Conservation (phyloP, 345 rosid genomes). For the Salix brachista region DNA sequence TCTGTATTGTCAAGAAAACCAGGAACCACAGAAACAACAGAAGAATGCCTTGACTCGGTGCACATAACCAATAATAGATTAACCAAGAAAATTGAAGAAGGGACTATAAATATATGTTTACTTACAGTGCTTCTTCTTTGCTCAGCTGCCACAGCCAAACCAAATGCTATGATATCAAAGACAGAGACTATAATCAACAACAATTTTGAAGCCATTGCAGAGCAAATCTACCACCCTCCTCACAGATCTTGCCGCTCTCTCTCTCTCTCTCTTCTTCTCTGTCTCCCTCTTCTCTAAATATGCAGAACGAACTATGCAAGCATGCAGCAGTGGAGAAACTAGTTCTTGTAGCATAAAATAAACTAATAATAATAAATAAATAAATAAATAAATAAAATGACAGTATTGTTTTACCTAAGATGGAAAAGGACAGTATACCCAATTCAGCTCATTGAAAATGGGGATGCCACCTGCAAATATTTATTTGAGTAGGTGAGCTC, state of each 20-base stretch:
- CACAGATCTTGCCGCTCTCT: constrained; percentile 21
- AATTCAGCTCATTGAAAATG: constrained; percentile 17
- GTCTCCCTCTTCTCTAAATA: constrained; percentile 23
- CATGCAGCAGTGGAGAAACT: constrained; percentile 1
- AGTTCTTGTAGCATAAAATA: not conserved
- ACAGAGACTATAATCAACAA: constrained; percentile 58
- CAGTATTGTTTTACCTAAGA: constrained; percentile 10
- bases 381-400: not conserved
- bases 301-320: not conserved
- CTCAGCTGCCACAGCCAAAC: constrained; percentile 93
- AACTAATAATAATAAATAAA: not conserved
- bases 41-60: not conserved
- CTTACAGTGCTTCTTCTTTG: constrained; percentile 94
- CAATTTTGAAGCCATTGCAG: constrained; percentile 77
- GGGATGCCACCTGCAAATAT: constrained; percentile 27
- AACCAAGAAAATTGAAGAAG: not conserved
- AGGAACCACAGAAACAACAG: not conserved
- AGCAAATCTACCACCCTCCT: constrained; percentile 15
- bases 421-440: constrained; percentile 42
- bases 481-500: not conserved
- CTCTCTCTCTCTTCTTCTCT: constrained; percentile 5
- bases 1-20: constrained; percentile 12
- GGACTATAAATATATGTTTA: not conserved
- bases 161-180: constrained; percentile 82
- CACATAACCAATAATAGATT: not conserved